Evolutionary conservation across 306 rosid genomes (phyloP).

Genomic region (Quercus rubra): DNA sequence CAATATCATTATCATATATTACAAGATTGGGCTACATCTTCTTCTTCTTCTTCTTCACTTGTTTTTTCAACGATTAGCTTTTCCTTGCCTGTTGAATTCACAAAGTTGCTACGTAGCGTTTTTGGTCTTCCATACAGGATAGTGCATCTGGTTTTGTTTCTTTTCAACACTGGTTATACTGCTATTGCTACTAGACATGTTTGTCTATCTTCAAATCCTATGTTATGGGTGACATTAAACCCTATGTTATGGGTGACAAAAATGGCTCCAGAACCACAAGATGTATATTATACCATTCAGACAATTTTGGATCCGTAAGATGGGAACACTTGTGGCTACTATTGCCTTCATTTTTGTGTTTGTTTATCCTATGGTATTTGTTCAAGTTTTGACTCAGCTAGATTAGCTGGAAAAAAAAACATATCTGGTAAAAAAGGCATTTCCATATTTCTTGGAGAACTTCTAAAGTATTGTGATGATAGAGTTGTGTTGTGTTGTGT

Average conservation of each 20-base stretch:
- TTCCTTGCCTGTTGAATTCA: too few relatives aligned
- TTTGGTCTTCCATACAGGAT: conserved; percentile 48
- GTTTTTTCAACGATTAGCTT: too few relatives aligned
- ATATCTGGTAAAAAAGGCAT: neutral
- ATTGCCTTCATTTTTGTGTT: conserved; percentile 66
- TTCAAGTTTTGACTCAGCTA: conserved; percentile 85
- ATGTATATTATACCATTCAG: conserved; percentile 81
- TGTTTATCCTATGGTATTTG: conserved; percentile 70
- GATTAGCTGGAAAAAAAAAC: conserved; percentile 44
- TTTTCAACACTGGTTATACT: conserved; percentile 84
- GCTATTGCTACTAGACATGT: conserved; percentile 55
- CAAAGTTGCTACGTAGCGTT: neutral
- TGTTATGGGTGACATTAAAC: conserved; percentile 21
- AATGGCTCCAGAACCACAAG: conserved; percentile 80
- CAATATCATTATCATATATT: neutral
- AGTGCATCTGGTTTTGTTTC: conserved; percentile 87
- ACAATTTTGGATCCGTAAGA: conserved; percentile 88
- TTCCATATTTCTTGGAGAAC: conserved; percentile 62
- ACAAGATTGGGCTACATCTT: too few relatives aligned
- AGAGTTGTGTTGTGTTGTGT: neutral
- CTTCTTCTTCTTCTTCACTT: too few relatives aligned
- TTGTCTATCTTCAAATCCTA: conserved; percentile 92
- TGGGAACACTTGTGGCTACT: conserved; percentile 59
- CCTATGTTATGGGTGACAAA: conserved; percentile 60
- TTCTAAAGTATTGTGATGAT: conserved; percentile 27